phyloP scores from a whole-genome alignment of 768 basidiomycete genomes.

The Termitomyces eurrhizus region DNA sequence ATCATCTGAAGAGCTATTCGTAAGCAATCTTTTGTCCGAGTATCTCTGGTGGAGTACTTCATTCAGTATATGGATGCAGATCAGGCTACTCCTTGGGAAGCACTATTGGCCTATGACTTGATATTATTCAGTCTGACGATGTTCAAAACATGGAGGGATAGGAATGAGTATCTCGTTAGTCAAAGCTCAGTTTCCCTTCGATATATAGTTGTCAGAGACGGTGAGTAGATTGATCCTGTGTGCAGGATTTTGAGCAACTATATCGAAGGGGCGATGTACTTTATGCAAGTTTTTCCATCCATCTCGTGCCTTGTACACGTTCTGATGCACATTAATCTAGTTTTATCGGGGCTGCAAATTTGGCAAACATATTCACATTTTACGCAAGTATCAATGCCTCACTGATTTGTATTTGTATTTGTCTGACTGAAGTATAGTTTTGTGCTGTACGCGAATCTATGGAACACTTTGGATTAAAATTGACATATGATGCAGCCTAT shows the following conservation, averaged over 20 bases:
- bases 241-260: background rate
- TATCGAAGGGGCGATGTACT: background rate
- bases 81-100: slow-evolving; percentile 9
- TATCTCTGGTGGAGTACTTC: background rate
- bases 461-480: background rate
- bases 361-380: background rate
- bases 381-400: background rate
- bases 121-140: slow-evolving; percentile 8
- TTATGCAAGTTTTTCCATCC: background rate
- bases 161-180: background rate
- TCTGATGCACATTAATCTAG: background rate
- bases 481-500: background rate
- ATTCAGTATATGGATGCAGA: background rate
- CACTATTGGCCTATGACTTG: slow-evolving; percentile 7
- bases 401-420: background rate
- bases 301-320: background rate
- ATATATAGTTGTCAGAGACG: slow-evolving; percentile 6
- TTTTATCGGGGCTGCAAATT: background rate
- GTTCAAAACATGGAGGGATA: slow-evolving; percentile 6
- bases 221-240: background rate
- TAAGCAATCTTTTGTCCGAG: background rate
- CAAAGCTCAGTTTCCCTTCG: background rate
- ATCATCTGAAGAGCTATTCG: background rate
- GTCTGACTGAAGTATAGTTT: background rate
- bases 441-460: background rate